These are phyloP conservation scores for Backusella psychrophila DNA, from an alignment of 192 early-diverging fungal species.

Conservation along the genomic window DNA sequence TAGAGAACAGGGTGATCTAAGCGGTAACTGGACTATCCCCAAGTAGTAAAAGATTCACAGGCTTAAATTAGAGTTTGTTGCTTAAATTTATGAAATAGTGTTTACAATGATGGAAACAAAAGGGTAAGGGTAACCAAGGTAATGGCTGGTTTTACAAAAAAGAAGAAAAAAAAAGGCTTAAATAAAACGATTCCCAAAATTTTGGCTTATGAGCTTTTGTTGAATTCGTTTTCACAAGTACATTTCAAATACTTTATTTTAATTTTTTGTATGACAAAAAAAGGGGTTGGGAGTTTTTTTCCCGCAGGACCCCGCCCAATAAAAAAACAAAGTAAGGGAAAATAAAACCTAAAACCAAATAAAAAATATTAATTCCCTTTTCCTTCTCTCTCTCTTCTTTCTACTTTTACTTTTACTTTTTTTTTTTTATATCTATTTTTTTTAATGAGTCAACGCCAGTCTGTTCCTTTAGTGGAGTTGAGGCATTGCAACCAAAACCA, in stretches of 20 bases:
- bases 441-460: slow-evolving; percentile 4
- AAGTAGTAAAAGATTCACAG: slow-evolving; percentile 18
- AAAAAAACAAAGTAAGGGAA: not conserved
- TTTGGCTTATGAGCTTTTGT: not conserved
- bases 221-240: slow-evolving; percentile 4
- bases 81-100: not conserved
- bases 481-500: slow-evolving; percentile 18
- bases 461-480: slow-evolving; percentile 6
- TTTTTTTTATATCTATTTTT: not conserved
- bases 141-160: not conserved
- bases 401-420: not conserved
- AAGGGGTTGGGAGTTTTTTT: slow-evolving; percentile 1
- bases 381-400: not conserved
- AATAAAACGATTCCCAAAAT: not conserved
- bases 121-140: not conserved
- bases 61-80: not conserved
- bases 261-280: not conserved
- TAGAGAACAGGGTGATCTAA: slow-evolving; percentile 29
- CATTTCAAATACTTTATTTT: not conserved
- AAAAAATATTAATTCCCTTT: not conserved
- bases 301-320: slow-evolving; percentile 7
- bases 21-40: slow-evolving; percentile 7
- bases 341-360: not conserved
- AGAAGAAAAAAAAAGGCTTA: not conserved
- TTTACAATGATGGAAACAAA: not conserved